Evolutionary conservation across 352 stramenopile species (phyloP).

Genomic region (Elongisporangium prolatum): DNA sequence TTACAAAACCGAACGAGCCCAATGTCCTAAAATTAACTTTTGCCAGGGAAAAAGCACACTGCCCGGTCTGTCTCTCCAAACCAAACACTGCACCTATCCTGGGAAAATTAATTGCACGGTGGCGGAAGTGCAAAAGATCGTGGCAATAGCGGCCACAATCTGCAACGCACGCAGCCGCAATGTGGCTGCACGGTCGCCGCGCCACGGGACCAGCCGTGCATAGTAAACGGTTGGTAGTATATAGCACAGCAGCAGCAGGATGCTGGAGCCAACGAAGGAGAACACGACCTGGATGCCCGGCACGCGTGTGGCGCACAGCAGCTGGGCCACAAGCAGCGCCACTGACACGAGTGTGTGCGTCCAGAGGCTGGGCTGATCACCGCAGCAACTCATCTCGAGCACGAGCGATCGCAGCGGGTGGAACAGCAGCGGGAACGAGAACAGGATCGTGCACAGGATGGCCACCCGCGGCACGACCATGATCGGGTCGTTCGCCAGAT

Average conservation of each 20-base stretch:
- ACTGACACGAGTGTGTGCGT: conserved; percentile 35
- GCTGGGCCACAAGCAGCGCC: conserved; percentile 34
- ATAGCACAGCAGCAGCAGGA: conserved; percentile 71
- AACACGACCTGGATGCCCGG: conserved; percentile 68
- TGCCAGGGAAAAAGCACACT: too few relatives aligned
- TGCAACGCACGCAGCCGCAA: conserved; percentile 23
- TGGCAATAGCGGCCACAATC: conserved; percentile 28
- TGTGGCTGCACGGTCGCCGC: conserved; percentile 13
- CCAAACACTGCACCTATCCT: too few relatives aligned
- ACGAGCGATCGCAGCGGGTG: conserved; percentile 63
- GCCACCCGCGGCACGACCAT: conserved; percentile 65
- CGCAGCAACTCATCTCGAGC: conserved; percentile 43
- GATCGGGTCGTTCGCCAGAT: conserved; percentile 63
- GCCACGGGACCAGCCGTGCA: conserved; percentile 39
- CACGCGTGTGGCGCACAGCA: conserved; percentile 47
- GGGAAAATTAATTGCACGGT: conserved; percentile 37
- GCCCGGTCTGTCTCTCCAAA: too few relatives aligned
- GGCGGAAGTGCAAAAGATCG: conserved; percentile 52
- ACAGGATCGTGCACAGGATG: conserved; percentile 65
- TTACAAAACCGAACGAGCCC: too few relatives aligned
- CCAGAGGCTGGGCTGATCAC: conserved; percentile 8
- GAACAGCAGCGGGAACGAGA: conserved; percentile 74
- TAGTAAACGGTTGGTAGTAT: conserved; percentile 63
- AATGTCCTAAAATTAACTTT: too few relatives aligned
- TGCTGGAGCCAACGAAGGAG: conserved; percentile 71